Evolutionary conservation across 139 green algal genomes (phyloP), one percentile per base, ranked within the genome.

Genomic region (Limnomonas spitsbergensis): DNA sequence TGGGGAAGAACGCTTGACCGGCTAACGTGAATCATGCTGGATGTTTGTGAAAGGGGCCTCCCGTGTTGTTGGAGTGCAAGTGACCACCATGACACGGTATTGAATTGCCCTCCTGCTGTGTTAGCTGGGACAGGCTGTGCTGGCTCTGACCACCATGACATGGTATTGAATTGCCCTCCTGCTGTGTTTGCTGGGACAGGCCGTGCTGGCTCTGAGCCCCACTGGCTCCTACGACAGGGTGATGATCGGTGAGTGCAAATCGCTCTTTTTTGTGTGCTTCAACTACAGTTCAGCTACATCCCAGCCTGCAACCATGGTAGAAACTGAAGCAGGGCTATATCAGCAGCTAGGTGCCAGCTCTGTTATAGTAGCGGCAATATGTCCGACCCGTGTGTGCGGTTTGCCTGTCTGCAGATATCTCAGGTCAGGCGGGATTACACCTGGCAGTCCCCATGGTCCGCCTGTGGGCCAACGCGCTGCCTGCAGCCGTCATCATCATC

Each of bases 381-480:
- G 42, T 9, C 7, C 9, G 7, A 54, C 9, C 42, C 42, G 7
- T 54, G 42, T 54, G n/a, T n/a, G n/a, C n/a, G n/a, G n/a, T n/a
- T n/a, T n/a, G n/a, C n/a, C n/a, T n/a, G n/a, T n/a, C n/a, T 70
- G 56, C 27, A 70, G 56, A 70, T 32, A 70, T 70, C 24, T 70
- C 56, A 14, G 56, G 56, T 9, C 56, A 70, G 27, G 56, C 56
- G 9, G 56, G 56, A 20, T 20, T 70, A 9, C 56, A 70, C 24
- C 56, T 70, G 4, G 56, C 56, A 70, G n/a, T 70, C 14, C 56
- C 56, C 29, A 34, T 70, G 29, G 56, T 70, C 4, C 27, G 29
- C 4, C 56, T 70, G 56, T 70, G 24, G 14, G 4, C 4, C 27
- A 36, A 70, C 9, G 56, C 56, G 4, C 27, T 70, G 56, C 56